Percentiles rank a stretch among this genome's conserved stretches.
phyloP scores from a whole-genome alignment of 805 yeast species.

The Groenewaldozyma salmanticensis region DNA sequence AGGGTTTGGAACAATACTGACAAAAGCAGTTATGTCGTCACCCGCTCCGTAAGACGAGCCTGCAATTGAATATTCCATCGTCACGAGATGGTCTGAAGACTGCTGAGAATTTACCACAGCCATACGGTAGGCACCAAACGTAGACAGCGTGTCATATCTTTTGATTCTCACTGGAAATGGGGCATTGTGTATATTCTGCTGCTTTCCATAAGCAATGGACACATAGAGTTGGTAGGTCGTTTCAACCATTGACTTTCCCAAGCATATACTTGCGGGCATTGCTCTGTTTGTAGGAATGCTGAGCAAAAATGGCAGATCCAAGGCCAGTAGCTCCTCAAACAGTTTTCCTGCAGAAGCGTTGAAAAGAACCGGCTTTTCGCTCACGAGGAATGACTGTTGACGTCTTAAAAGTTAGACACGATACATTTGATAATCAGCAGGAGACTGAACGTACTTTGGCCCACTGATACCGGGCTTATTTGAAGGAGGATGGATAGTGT shows the following conservation, averaged over 20 bases:
- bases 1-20: slow-evolving; percentile 27
- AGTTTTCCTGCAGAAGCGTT: slow-evolving; percentile 15
- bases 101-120: slow-evolving; percentile 20
- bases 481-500: slow-evolving; percentile 27
- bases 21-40: slow-evolving; percentile 24
- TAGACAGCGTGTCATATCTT: slow-evolving; percentile 31
- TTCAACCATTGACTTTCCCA: slow-evolving; percentile 23
- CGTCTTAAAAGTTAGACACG: slow-evolving; percentile 8
- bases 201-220: slow-evolving; percentile 19
- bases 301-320: slow-evolving; percentile 32
- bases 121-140: slow-evolving; percentile 28
- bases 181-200: slow-evolving; percentile 13
- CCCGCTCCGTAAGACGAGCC: slow-evolving; percentile 32
- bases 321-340: slow-evolving; percentile 20
- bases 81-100: slow-evolving; percentile 29
- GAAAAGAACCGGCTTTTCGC: slow-evolving; percentile 22
- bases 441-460: slow-evolving; percentile 12
- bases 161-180: slow-evolving; percentile 28
- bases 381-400: slow-evolving; percentile 29
- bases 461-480: slow-evolving; percentile 24
- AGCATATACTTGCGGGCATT: slow-evolving; percentile 28
- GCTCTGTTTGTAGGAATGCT: slow-evolving; percentile 25
- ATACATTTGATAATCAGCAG: background rate
- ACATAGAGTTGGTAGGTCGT: slow-evolving; percentile 29
- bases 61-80: slow-evolving; percentile 25